Conservation (phyloP, 1,284 basidiomycete species). For the Sporisorium iseilematis-ciliati region DNA sequence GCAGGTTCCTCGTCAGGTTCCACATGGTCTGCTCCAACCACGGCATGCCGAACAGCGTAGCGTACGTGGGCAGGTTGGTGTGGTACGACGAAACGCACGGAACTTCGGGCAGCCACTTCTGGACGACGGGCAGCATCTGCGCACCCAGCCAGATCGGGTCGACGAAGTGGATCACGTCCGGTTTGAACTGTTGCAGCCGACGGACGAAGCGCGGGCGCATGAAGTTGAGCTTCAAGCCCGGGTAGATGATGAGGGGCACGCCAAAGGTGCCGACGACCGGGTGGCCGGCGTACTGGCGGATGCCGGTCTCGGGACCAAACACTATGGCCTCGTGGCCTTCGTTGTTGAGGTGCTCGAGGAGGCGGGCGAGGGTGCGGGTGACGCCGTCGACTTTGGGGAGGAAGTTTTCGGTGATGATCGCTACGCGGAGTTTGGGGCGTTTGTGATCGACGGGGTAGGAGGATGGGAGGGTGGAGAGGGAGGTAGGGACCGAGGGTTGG, state of each 20-base stretch:
- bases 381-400: conserved; percentile 75
- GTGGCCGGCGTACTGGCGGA: conserved; percentile 73
- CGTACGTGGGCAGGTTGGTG: conserved; percentile 75
- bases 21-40: conserved; percentile 73
- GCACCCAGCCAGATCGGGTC: conserved; percentile 75
- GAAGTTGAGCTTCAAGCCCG: conserved; percentile 75
- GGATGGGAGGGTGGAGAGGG: conserved; percentile 13
- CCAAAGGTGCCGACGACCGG: conserved; percentile 75
- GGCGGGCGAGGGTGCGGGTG: conserved; percentile 74
- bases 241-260: conserved; percentile 74
- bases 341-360: conserved; percentile 74
- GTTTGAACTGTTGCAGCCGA: conserved; percentile 71
- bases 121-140: conserved; percentile 68
- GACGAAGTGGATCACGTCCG: conserved; percentile 73
- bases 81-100: conserved; percentile 74
- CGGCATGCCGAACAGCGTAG: conserved; percentile 73
- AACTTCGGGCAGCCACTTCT: conserved; percentile 70
- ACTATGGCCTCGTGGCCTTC: conserved; percentile 75
- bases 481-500: background rate
- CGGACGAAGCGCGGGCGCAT: conserved; percentile 74
- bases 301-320: conserved; percentile 73
- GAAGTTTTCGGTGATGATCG: conserved; percentile 73
- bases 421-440: conserved; percentile 68
- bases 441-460: conserved; percentile 56
- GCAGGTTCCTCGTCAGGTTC: conserved; percentile 63